Conservation (phyloP, 495 filamentous ascomycete species). For the Neurospora sp. region DNA sequence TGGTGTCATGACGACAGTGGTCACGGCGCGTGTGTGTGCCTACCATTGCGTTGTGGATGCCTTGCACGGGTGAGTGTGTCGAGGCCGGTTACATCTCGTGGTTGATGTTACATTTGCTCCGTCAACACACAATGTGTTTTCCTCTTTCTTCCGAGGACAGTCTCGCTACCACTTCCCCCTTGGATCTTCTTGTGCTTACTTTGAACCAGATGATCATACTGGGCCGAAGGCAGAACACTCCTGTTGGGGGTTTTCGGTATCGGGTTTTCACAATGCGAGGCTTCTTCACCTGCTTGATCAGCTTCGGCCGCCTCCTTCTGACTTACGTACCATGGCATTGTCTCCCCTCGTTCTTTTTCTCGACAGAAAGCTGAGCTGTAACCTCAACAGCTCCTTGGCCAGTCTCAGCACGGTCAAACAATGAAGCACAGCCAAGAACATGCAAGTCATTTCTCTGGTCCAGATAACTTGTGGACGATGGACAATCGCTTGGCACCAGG, state of each 20-base stretch:
- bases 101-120: not conserved
- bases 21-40: not conserved
- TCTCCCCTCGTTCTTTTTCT: not conserved
- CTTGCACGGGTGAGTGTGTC: not conserved
- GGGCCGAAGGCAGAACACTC: not conserved
- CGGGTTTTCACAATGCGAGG: not conserved
- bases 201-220: not conserved
- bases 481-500: not conserved
- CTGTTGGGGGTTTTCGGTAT: not conserved
- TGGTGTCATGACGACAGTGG: constrained; percentile 4
- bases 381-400: not conserved
- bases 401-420: not conserved
- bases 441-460: not conserved
- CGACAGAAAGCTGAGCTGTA: not conserved
- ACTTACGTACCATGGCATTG: not conserved
- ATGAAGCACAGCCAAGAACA: not conserved
- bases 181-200: not conserved
- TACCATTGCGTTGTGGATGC: not conserved
- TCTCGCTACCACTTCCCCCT: not conserved
- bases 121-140: not conserved
- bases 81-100: constrained; percentile 4
- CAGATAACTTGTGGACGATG: not conserved
- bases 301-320: not conserved
- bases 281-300: not conserved
- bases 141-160: not conserved